Conservation (phyloP, 257 asterid genomes). For the Lantana camara region DNA sequence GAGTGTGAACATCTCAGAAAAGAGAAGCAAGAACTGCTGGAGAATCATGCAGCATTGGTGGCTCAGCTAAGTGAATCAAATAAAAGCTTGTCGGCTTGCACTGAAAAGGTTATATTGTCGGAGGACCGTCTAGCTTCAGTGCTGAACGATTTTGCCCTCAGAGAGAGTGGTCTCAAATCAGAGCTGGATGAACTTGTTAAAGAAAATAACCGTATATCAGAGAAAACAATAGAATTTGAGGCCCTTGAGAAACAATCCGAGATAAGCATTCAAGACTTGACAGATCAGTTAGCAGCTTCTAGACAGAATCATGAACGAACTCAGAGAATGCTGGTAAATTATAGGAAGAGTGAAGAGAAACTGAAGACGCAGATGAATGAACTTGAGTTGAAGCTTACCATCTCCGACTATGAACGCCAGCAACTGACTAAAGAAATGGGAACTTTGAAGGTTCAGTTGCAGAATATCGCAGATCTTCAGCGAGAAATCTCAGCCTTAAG, state of each 20-base stretch:
- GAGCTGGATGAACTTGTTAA: constrained; percentile 53
- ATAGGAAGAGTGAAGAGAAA: constrained; percentile 62
- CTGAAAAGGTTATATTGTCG: constrained; percentile 43
- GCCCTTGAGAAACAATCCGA: constrained; percentile 46
- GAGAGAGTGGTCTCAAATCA: constrained; percentile 47
- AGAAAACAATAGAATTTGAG: constrained; percentile 44
- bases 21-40: constrained; percentile 52
- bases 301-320: constrained; percentile 42
- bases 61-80: constrained; percentile 46
- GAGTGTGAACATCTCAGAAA: constrained; percentile 43
- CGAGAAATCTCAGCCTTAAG: constrained; percentile 52
- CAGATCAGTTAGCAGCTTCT: constrained; percentile 42
- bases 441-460: constrained; percentile 53
- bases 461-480: constrained; percentile 51
- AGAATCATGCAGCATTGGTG: constrained; percentile 41
- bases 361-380: constrained; percentile 60
- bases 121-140: constrained; percentile 52
- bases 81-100: constrained; percentile 42
- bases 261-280: constrained; percentile 42
- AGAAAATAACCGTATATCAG: constrained; percentile 38
- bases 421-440: constrained; percentile 57
- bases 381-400: constrained; percentile 73
- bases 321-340: constrained; percentile 47
- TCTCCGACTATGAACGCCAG: constrained; percentile 66
- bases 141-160: constrained; percentile 42